Evolutionary conservation across 805 yeast genomes (phyloP).

Genomic region (Yueomyces sp.): DNA sequence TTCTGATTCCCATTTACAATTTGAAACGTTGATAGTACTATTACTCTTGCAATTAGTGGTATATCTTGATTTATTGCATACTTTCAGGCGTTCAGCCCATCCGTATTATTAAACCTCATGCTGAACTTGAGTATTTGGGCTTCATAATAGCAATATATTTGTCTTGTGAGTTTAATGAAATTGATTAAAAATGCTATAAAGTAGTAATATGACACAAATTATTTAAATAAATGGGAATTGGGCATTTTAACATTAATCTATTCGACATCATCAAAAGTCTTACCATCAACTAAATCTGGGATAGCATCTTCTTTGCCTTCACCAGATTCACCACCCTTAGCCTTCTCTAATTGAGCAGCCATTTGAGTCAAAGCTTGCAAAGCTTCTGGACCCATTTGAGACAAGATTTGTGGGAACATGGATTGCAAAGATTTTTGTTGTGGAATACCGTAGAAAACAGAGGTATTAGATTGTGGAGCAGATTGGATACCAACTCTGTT

Average conservation of each 20-base stretch:
- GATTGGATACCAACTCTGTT: conserved; percentile 93
- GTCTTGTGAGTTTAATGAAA: too few species aligned
- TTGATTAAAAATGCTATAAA: too few species aligned
- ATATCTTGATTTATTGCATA: too few species aligned
- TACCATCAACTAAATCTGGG: conserved; percentile 35
- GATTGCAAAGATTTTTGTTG: conserved; percentile 87
- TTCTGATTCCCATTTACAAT: too few species aligned
- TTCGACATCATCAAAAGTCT: conserved; percentile 28
- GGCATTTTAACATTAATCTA: conserved; percentile 3
- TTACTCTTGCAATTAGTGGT: too few species aligned
- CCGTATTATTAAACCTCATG: too few species aligned
- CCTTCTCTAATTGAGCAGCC: conserved; percentile 75
- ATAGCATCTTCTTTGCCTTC: conserved; percentile 51
- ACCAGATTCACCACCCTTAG: conserved; percentile 28
- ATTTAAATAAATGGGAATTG: too few species aligned
- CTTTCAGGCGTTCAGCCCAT: too few species aligned
- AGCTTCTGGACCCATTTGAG: conserved; percentile 93
- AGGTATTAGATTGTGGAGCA: conserved; percentile 80
- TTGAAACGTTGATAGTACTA: too few species aligned
- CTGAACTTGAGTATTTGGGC: too few species aligned
- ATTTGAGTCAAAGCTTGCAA: conserved; percentile 77
- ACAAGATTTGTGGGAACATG: conserved; percentile 85
- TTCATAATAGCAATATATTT: too few species aligned
- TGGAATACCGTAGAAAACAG: conserved; percentile 89
- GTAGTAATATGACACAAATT: too few species aligned